Evolutionary conservation across 2,329 filamentous ascomycete species (phyloP).

Genomic region (Coniochaeta sp.): DNA sequence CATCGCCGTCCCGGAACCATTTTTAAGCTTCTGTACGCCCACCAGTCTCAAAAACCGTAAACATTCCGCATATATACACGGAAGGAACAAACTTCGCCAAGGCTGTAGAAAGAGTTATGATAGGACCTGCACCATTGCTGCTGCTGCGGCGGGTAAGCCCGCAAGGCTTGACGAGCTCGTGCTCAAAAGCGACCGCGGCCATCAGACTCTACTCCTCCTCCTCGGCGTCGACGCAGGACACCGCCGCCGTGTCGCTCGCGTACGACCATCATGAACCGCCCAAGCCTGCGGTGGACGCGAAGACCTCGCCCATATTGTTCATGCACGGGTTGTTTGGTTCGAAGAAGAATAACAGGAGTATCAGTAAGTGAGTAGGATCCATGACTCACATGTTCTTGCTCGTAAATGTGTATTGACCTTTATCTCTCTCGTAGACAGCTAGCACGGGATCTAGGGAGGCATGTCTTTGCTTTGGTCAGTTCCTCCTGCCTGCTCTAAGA

Average conservation of each 20-base stretch:
- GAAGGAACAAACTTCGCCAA: no score
- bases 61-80: no score
- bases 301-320: constrained; percentile 65
- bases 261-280: constrained; percentile 62
- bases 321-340: constrained; percentile 92
- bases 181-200: no score
- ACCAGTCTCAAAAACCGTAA: not conserved
- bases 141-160: not conserved
- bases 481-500: no score
- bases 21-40: not conserved
- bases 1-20: not conserved
- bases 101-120: not conserved
- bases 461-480: constrained; percentile 73
- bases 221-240: not conserved
- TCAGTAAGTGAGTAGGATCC: constrained; percentile 70
- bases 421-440: constrained; percentile 53
- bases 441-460: constrained; percentile 70
- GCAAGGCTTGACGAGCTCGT: not conserved
- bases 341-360: constrained; percentile 88
- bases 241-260: constrained; percentile 40
- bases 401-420: constrained; percentile 5
- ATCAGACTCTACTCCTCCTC: no score
- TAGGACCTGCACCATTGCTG: not conserved
- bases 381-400: not conserved
- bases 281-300: constrained; percentile 32